A percentile compares a stretch with the other conserved stretches of the same genome.
Conservation (phyloP, 805 yeast species). For the Yamadazyma tumulicola region DNA sequence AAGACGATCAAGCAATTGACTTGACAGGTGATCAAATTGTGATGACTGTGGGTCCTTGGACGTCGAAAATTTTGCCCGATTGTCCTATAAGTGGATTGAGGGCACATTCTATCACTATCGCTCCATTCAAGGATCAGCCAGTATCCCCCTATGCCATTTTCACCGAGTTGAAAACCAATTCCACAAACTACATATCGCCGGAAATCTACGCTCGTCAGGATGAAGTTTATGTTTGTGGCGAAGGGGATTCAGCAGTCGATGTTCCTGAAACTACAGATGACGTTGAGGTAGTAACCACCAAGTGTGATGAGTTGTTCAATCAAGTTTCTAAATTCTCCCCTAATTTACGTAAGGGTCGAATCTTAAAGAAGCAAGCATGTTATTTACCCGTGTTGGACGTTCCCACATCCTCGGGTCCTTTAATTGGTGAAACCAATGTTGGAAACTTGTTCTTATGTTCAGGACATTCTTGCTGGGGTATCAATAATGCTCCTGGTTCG, state of each 20-base stretch:
- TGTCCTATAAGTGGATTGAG: constrained; percentile 93
- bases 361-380: constrained; percentile 87
- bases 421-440: constrained; percentile 91
- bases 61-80: constrained; percentile 81
- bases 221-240: constrained; percentile 96
- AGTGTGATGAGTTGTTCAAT: constrained; percentile 82
- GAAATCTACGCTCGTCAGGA: constrained; percentile 94
- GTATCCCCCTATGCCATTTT: constrained; percentile 94
- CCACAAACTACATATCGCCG: constrained; percentile 73
- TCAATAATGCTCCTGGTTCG: constrained; percentile 94
- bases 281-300: constrained; percentile 80
- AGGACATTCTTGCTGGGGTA: constrained; percentile 99
- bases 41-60: constrained; percentile 95
- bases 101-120: constrained; percentile 91
- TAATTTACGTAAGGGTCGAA: constrained; percentile 66
- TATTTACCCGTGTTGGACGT: constrained; percentile 92
- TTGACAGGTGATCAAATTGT: constrained; percentile 75
- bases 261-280: constrained; percentile 94
- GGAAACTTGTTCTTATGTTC: constrained; percentile 73
- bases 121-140: constrained; percentile 64
- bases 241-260: constrained; percentile 86
- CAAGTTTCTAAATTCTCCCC: constrained; percentile 76
- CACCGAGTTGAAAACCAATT: constrained; percentile 80
- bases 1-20: constrained; percentile 25
- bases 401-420: constrained; percentile 88